Percentiles rank a stretch among this genome's conserved stretches.
Evolutionary conservation across 2,329 filamentous ascomycete genomes (phyloP).

Genomic region (Leptographium radiaticola): DNA sequence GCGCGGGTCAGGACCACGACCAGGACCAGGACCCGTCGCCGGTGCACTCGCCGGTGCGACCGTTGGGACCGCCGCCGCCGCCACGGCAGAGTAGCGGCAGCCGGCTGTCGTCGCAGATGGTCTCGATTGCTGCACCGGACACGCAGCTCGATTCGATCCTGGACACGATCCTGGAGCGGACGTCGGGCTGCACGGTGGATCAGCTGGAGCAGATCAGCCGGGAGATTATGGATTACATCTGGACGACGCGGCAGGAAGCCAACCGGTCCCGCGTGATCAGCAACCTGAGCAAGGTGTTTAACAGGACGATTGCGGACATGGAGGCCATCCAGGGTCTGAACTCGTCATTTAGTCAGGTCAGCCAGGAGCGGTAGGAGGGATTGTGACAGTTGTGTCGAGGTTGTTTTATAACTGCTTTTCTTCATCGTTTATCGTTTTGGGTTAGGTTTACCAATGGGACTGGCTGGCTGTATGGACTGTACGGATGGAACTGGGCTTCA

Average conservation of each 20-base stretch:
- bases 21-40: background rate
- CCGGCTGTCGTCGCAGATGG: conserved; percentile 29
- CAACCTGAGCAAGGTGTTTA: conserved; percentile 55
- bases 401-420: background rate
- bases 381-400: too few relatives aligned
- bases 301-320: conserved; percentile 59
- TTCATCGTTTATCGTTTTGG: background rate
- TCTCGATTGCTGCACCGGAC: conserved; percentile 32
- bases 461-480: too few relatives aligned
- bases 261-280: conserved; percentile 59
- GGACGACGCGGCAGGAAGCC: conserved; percentile 67
- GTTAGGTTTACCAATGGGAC: too few relatives aligned
- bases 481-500: too few relatives aligned
- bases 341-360: conserved; percentile 27
- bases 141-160: conserved; percentile 45
- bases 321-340: conserved; percentile 35
- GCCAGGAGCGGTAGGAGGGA: conserved; percentile 1
- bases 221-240: conserved; percentile 80
- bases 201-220: conserved; percentile 91
- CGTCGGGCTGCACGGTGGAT: conserved; percentile 73
- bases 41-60: background rate
- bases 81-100: conserved; percentile 18
- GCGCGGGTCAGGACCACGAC: too few relatives aligned
- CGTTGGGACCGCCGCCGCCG: conserved; percentile 7
- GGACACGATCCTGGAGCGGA: conserved; percentile 48